Conservation (phyloP, 805 yeast genomes). For the Jamesozyma piceae region DNA sequence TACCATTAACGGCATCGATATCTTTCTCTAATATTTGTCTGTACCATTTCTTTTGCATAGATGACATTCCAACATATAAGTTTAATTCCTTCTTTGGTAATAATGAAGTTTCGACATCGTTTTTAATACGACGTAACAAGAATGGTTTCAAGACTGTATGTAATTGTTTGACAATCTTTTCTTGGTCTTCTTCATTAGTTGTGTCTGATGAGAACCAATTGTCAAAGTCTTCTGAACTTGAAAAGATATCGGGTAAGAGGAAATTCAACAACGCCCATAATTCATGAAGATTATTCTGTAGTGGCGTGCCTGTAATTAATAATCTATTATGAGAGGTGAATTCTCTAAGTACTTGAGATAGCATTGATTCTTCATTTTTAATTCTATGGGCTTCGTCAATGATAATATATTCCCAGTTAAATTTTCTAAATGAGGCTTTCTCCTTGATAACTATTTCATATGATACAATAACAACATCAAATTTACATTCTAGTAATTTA, state of each 20-base stretch:
- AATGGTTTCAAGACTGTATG: constrained; percentile 73
- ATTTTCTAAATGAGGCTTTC: constrained; percentile 54
- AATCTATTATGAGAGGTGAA: constrained; percentile 62
- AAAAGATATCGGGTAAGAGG: constrained; percentile 68
- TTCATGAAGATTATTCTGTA: constrained; percentile 72
- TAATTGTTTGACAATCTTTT: constrained; percentile 51
- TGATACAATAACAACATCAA: constrained; percentile 63
- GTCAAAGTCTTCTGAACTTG: constrained; percentile 67
- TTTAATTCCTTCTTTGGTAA: constrained; percentile 69
- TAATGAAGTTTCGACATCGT: constrained; percentile 70
- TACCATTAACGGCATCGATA: constrained; percentile 75
- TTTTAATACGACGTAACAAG: constrained; percentile 63
- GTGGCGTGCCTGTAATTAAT: constrained; percentile 74
- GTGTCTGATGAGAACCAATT: constrained; percentile 53
- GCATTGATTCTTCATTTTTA: constrained; percentile 63
- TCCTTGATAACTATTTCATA: constrained; percentile 73
- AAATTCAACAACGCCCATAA: constrained; percentile 75
- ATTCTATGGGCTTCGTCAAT: constrained; percentile 79
- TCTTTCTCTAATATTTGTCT: constrained; percentile 70
- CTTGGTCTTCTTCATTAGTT: constrained; percentile 34
- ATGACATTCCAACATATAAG: constrained; percentile 66
- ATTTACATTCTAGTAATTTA: constrained; percentile 47
- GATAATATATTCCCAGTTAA: constrained; percentile 67
- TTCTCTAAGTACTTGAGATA: constrained; percentile 66
- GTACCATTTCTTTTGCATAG: constrained; percentile 73